Percentiles rank a stretch among this genome's conserved stretches.
Conservation (phyloP, 2,329 filamentous ascomycete species). For the Fusarium lateritium region DNA sequence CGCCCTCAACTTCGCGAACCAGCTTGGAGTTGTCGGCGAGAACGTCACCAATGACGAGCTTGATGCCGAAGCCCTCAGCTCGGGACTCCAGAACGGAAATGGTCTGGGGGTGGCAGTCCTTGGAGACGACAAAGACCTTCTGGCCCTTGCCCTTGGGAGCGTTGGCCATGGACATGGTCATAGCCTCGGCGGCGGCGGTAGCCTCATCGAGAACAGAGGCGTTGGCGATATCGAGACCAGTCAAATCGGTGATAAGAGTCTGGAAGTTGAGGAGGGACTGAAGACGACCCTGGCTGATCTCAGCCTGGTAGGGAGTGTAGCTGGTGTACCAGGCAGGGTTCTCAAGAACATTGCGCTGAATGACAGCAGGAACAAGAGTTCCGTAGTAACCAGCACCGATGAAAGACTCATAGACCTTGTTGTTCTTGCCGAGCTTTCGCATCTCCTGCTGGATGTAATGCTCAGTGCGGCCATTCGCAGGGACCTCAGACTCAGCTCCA, state of each 20-base stretch:
- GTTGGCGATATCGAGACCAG: conserved; percentile 88
- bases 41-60: conserved; percentile 82
- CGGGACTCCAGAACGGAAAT: conserved; percentile 86
- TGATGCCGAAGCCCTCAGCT: conserved; percentile 90
- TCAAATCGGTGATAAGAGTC: conserved; percentile 90
- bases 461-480: conserved; percentile 47
- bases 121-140: conserved; percentile 90
- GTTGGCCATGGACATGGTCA: conserved; percentile 85
- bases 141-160: conserved; percentile 74
- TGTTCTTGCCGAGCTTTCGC: conserved; percentile 68
- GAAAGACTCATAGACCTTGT: conserved; percentile 71
- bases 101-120: conserved; percentile 88
- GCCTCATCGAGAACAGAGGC: conserved; percentile 92
- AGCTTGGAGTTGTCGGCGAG: conserved; percentile 73
- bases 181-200: conserved; percentile 93
- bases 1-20: conserved; percentile 82
- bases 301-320: conserved; percentile 97
- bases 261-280: conserved; percentile 96
- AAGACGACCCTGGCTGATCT: conserved; percentile 94
- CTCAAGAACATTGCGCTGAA: conserved; percentile 93
- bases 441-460: conserved; percentile 60
- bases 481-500: conserved; percentile 41
- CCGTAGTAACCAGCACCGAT: conserved; percentile 92
- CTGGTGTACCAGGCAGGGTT: conserved; percentile 98
- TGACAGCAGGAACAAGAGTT: conserved; percentile 87